Conservation (phyloP, 2,329 filamentous ascomycete species). For the Gaeumannomyces sp. region DNA sequence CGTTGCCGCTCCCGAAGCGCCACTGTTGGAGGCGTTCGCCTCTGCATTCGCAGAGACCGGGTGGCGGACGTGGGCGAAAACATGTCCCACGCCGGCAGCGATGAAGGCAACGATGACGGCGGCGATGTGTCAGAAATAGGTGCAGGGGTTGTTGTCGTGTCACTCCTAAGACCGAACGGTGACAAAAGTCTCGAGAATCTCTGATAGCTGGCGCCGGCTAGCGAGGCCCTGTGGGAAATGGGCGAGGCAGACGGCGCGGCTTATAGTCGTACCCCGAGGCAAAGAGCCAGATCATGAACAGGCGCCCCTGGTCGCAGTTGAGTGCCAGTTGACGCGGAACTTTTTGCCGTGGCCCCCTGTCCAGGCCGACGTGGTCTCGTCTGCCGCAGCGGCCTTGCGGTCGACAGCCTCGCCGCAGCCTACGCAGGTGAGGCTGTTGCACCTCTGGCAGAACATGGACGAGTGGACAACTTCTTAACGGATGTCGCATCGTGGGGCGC, state of each 20-base stretch:
- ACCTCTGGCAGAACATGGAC: conserved; percentile 13
- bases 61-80: neutral
- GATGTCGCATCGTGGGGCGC: neutral
- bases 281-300: conserved; percentile 20
- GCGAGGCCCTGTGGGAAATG: neutral
- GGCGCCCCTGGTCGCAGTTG: conserved; percentile 19
- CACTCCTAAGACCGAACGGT: neutral
- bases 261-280: conserved; percentile 16
- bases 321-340: conserved; percentile 18
- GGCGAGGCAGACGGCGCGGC: neutral
- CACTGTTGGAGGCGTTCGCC: neutral
- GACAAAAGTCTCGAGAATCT: neutral
- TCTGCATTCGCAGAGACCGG: neutral
- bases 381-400: neutral
- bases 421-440: conserved; percentile 15
- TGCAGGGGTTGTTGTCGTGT: neutral
- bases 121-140: neutral
- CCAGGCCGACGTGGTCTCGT: neutral
- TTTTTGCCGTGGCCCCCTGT: neutral
- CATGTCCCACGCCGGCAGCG: neutral
- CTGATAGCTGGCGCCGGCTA: neutral
- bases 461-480: conserved; percentile 8
- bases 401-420: conserved; percentile 11
- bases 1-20: neutral
- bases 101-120: neutral